phyloP scores from a whole-genome alignment of 345 rosid genomes.

The Syzygium aromaticum region DNA sequence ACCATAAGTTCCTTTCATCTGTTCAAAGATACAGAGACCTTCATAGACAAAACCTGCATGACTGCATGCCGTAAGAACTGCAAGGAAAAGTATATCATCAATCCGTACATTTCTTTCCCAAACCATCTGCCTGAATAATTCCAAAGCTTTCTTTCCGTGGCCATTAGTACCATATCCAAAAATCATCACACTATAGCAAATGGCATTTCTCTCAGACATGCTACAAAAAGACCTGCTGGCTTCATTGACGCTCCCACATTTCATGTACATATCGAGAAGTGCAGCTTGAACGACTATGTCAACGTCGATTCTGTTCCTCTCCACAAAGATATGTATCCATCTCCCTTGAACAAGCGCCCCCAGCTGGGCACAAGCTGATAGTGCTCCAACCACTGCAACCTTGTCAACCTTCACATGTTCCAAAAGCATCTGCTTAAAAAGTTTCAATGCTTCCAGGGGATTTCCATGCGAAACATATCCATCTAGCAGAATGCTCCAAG shows the following conservation, averaged over 20 bases:
- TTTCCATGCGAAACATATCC: conserved; percentile 22
- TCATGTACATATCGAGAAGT: conserved; percentile 26
- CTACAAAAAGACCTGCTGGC: conserved; percentile 10
- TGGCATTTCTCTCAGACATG: conserved; percentile 16
- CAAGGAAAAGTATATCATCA: conserved; percentile 22
- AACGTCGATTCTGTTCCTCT: conserved; percentile 6
- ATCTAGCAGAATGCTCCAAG: conserved; percentile 38
- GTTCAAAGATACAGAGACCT: conserved; percentile 11
- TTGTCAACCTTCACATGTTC: conserved; percentile 11
- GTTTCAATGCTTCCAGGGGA: conserved; percentile 19
- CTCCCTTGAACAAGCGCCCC: conserved; percentile 30
- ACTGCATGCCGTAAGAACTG: conserved; percentile 21
- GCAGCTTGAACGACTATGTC: conserved; percentile 25
- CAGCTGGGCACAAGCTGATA: conserved; percentile 25
- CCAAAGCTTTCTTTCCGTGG: conserved; percentile 18
- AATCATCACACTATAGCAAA: conserved; percentile 31
- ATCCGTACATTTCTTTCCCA: conserved; percentile 11
- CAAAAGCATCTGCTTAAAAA: conserved; percentile 27
- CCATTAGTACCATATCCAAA: conserved; percentile 30
- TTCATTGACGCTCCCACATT: conserved; percentile 26
- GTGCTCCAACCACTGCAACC: conserved; percentile 15
- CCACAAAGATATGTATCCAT: conserved; percentile 24
- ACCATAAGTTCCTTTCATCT: conserved; percentile 8
- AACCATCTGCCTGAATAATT: conserved; percentile 17
- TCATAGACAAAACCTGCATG: conserved; percentile 19